A percentile compares a stretch with the other conserved stretches of the same genome.
Conservation (phyloP, 371 early-diverging fungal genomes). For the Mucor mucedo region DNA sequence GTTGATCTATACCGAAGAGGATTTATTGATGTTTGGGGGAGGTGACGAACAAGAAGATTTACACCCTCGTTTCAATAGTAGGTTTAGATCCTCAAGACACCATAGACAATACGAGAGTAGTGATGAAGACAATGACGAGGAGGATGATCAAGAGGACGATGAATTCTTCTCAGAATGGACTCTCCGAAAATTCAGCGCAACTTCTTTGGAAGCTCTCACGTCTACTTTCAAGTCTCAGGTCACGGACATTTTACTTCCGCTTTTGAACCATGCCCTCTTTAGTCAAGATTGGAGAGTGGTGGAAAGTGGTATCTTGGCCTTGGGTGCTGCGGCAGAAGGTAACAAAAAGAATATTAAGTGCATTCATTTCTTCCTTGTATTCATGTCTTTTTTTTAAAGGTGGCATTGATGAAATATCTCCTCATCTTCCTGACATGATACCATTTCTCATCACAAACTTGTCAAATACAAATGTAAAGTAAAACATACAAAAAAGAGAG, state of each 20-base stretch:
- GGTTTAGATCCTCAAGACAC: constrained; percentile 34
- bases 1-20: constrained; percentile 92
- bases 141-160: constrained; percentile 89
- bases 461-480: constrained; percentile 71
- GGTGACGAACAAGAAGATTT: constrained; percentile 82
- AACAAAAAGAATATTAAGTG: not conserved
- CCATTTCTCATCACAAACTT: constrained; percentile 80
- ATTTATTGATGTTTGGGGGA: constrained; percentile 72
- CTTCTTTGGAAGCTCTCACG: constrained; percentile 88
- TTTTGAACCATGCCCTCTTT: constrained; percentile 76
- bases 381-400: constrained; percentile 28
- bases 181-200: constrained; percentile 94
- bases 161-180: constrained; percentile 94
- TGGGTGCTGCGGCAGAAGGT: constrained; percentile 96
- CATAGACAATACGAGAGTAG: constrained; percentile 40
- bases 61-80: constrained; percentile 71
- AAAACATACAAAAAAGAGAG: constrained; percentile 2
- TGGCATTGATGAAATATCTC: constrained; percentile 80
- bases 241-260: constrained; percentile 77
- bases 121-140: constrained; percentile 65
- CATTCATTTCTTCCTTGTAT: not conserved
- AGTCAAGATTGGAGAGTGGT: constrained; percentile 84
- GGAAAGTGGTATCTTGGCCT: constrained; percentile 93
- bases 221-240: constrained; percentile 79
- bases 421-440: constrained; percentile 84